A percentile compares a stretch with the other conserved stretches of the same genome.
phyloP scores from a whole-genome alignment of 768 basidiomycete genomes.

The Exsudoporus frostii region DNA sequence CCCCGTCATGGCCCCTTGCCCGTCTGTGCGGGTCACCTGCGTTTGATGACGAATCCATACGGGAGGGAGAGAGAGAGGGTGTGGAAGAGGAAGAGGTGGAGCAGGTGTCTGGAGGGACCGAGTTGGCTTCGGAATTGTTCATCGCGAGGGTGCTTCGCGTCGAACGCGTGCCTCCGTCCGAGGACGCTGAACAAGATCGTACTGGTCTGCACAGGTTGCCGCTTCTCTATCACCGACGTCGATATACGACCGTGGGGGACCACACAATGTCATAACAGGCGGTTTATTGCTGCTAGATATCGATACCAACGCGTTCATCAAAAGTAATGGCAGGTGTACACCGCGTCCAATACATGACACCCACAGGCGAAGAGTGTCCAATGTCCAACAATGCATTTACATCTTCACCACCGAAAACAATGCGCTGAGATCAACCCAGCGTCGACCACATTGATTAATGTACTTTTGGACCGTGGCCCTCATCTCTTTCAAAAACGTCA shows the following conservation, averaged over 20 bases:
- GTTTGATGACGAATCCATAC: neutral
- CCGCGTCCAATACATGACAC: slow-evolving; percentile 3
- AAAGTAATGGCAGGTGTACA: slow-evolving; percentile 4
- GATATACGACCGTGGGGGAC: slow-evolving; percentile 50
- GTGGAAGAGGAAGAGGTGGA: slow-evolving; percentile 9
- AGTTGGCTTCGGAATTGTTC: slow-evolving; percentile 66
- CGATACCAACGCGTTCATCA: slow-evolving; percentile 4
- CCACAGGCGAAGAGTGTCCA: neutral
- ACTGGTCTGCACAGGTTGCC: slow-evolving; percentile 41
- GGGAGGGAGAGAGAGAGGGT: slow-evolving; percentile 1
- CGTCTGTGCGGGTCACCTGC: slow-evolving; percentile 38
- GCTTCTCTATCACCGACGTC: slow-evolving; percentile 60
- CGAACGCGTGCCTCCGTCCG: slow-evolving; percentile 35
- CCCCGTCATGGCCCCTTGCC: slow-evolving; percentile 57
- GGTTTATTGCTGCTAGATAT: neutral
- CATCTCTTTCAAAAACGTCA: slow-evolving; percentile 50
- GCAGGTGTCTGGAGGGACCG: slow-evolving; percentile 28
- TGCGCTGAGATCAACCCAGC: slow-evolving; percentile 79
- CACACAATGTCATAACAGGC: slow-evolving; percentile 14
- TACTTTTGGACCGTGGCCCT: slow-evolving; percentile 66
- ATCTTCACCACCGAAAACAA: slow-evolving; percentile 84
- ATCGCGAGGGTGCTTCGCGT: slow-evolving; percentile 76
- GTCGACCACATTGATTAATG: slow-evolving; percentile 81
- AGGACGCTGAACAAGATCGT: slow-evolving; percentile 12
- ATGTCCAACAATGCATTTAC: slow-evolving; percentile 23